These are phyloP conservation scores for Talaromyces albobiverticillius DNA, from an alignment of 2,329 filamentous ascomycete genomes.

Conservation along the genomic window DNA sequence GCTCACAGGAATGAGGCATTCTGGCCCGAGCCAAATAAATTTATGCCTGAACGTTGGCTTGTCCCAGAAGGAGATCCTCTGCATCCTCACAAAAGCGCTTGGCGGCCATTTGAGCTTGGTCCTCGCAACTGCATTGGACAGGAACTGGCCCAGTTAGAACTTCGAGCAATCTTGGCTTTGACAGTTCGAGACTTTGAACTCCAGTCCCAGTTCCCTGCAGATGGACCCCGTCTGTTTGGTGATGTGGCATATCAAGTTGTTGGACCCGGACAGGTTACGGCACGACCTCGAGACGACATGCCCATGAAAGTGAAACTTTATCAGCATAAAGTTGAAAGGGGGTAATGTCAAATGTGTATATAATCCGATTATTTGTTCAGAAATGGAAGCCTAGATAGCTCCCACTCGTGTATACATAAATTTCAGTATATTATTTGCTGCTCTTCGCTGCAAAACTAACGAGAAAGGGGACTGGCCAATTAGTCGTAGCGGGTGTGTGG, in stretches of 20 bases:
- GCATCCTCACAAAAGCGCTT: slow-evolving; percentile 32
- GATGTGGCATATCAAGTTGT: neutral
- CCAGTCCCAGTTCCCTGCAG: slow-evolving; percentile 5
- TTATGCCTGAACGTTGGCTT: neutral
- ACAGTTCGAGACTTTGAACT: slow-evolving; percentile 23
- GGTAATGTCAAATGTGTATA: no score
- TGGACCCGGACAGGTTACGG: neutral
- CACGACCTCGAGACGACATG: neutral
- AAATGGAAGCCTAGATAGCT: no score
- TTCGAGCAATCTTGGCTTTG: slow-evolving; percentile 29
- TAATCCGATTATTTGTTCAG: no score
- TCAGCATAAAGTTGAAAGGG: neutral
- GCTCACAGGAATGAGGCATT: neutral
- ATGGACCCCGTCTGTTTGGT: neutral
- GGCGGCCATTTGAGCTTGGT: slow-evolving; percentile 50
- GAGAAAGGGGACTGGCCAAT: neutral
- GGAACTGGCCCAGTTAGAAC: slow-evolving; percentile 34
- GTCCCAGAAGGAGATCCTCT: neutral
- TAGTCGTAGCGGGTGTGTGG: neutral
- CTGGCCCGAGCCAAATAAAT: neutral
- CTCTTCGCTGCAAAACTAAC: neutral
- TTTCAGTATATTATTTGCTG: neutral
- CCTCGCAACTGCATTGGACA: slow-evolving; percentile 50
- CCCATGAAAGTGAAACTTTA: neutral
- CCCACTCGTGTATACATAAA: neutral